A percentile compares a stretch with the other conserved stretches of the same genome.
phyloP scores from a whole-genome alignment of 139 green algal genomes.

The Coccomyxa sp. region DNA sequence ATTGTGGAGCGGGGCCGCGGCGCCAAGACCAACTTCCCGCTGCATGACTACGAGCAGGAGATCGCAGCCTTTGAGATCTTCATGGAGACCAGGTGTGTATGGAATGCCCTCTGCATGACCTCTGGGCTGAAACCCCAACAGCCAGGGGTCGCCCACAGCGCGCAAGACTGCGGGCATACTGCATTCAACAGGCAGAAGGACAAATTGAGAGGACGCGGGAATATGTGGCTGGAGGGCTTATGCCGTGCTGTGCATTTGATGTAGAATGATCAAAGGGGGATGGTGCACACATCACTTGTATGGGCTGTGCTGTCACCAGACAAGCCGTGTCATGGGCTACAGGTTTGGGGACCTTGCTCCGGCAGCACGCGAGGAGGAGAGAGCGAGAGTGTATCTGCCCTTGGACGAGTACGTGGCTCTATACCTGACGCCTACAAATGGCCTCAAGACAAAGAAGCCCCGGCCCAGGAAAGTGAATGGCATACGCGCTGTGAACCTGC shows the following conservation, averaged over 20 bases:
- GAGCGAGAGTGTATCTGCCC: not conserved
- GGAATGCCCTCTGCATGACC: not conserved
- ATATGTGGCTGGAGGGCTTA: no score
- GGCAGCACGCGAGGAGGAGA: not conserved
- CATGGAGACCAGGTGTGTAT: conserved; percentile 6
- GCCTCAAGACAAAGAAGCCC: not conserved
- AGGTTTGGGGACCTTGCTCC: not conserved
- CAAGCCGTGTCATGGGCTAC: not conserved
- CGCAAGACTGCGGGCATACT: not conserved
- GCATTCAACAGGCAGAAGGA: not conserved
- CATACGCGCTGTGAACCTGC: not conserved
- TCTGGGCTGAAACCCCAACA: not conserved
- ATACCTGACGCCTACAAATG: not conserved
- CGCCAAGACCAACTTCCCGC: conserved; percentile 70
- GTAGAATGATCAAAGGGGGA: no score
- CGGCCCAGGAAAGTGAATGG: not conserved
- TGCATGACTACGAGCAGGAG: conserved; percentile 57
- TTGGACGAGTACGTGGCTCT: not conserved
- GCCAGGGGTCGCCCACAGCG: not conserved
- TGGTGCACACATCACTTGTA: no score
- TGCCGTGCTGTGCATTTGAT: no score
- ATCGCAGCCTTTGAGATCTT: conserved; percentile 21
- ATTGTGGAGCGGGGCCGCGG: conserved; percentile 55
- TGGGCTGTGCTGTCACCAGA: not conserved
- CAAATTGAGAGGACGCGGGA: no score